Conservation (phyloP, 108 stramenopile genomes). For the Phaeodactylum tricornutum region DNA sequence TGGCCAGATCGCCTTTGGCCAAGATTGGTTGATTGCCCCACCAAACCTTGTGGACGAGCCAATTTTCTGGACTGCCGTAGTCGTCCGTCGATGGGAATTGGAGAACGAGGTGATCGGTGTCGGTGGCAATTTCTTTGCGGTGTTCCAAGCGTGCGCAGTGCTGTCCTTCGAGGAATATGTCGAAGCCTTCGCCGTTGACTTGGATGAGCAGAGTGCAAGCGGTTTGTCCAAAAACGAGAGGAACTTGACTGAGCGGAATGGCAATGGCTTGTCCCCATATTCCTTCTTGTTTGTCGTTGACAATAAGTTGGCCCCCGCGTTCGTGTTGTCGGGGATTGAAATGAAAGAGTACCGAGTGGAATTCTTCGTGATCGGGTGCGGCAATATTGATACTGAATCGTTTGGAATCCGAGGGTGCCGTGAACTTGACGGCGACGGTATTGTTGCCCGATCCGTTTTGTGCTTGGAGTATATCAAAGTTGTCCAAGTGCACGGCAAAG, state of each 20-base stretch:
- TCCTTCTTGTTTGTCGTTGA: slow-evolving; percentile 72
- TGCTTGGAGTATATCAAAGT: slow-evolving; percentile 45
- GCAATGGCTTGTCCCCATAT: slow-evolving; percentile 69
- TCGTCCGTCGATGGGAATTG: slow-evolving; percentile 78
- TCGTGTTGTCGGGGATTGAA: slow-evolving; percentile 75
- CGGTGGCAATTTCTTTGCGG: slow-evolving; percentile 36
- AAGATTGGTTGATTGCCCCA: slow-evolving; percentile 45
- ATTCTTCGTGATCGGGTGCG: slow-evolving; percentile 39
- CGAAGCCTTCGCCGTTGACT: slow-evolving; percentile 76
- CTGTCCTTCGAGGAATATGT: slow-evolving; percentile 60
- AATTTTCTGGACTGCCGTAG: slow-evolving; percentile 65
- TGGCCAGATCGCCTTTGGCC: slow-evolving; percentile 19
- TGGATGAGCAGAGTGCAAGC: slow-evolving; percentile 65
- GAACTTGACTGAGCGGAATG: slow-evolving; percentile 62
- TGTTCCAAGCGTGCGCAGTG: slow-evolving; percentile 78
- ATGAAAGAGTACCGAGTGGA: slow-evolving; percentile 60
- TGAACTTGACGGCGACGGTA: slow-evolving; percentile 80
- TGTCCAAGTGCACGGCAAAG: slow-evolving; percentile 42
- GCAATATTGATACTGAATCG: slow-evolving; percentile 81
- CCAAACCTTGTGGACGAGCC: slow-evolving; percentile 71
- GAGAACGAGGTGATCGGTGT: slow-evolving; percentile 31
- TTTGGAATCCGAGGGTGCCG: slow-evolving; percentile 53
- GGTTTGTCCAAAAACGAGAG: slow-evolving; percentile 65
- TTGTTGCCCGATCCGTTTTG: slow-evolving; percentile 43
- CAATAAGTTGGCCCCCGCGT: slow-evolving; percentile 62